A percentile compares a stretch with the other conserved stretches of the same genome.
phyloP scores from a whole-genome alignment of 2,329 filamentous ascomycete genomes.

The Rutstroemia sp. region DNA sequence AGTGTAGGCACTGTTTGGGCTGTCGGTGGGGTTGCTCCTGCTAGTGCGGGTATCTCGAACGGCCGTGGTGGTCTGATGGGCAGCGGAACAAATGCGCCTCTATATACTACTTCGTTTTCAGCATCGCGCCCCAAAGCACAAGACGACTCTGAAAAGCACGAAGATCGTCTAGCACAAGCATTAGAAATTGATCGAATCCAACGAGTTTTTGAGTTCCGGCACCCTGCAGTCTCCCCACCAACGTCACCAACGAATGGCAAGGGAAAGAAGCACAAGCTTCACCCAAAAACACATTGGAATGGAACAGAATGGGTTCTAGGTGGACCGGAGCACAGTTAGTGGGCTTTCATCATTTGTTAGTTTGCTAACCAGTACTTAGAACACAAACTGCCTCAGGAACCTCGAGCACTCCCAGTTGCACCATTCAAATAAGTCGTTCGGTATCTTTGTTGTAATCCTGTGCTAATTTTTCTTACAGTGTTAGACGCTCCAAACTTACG shows the following conservation, averaged over 20 bases:
- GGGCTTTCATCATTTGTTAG: background rate
- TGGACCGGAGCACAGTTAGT: conserved; percentile 19
- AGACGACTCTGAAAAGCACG: conserved; percentile 61
- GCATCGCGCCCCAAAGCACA: conserved; percentile 36
- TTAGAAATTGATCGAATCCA: conserved; percentile 67
- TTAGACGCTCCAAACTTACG: conserved; percentile 83
- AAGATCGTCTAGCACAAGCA: conserved; percentile 69
- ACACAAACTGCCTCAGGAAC: conserved; percentile 23
- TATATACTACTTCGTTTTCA: conserved; percentile 47
- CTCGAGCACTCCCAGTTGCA: conserved; percentile 53
- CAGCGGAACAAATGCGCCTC: conserved; percentile 65
- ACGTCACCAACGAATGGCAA: conserved; percentile 22
- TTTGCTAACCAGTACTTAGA: conserved; percentile 16
- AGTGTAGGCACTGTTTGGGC: conserved; percentile 70
- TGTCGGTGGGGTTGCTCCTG: conserved; percentile 62
- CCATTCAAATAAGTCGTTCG: conserved; percentile 62
- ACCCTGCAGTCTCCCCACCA: conserved; percentile 21
- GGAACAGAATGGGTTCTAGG: conserved; percentile 26
- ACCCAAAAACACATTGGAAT: conserved; percentile 30
- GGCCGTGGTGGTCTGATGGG: conserved; percentile 58
- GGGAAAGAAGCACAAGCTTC: conserved; percentile 9
- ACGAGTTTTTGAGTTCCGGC: conserved; percentile 53
- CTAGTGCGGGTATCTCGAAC: conserved; percentile 48
- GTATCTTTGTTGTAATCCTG: background rate
- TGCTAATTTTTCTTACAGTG: conserved; percentile 48